Evolutionary conservation across 805 yeast species (phyloP).

Genomic region (Wickerhamomyces chambardii): DNA sequence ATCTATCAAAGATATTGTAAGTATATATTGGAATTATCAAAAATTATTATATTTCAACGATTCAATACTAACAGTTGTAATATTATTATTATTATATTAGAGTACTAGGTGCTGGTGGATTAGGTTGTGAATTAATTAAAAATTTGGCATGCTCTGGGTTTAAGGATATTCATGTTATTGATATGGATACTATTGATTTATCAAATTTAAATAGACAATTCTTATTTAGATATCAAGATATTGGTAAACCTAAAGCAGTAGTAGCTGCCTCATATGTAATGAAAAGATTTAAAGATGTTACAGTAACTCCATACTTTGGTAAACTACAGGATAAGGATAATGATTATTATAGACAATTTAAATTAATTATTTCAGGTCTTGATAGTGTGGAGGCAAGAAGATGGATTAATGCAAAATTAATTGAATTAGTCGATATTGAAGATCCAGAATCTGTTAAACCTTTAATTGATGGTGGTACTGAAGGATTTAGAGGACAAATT

Average conservation of each 20-base stretch:
- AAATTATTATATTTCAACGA: no score
- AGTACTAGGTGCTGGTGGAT: conserved; percentile 91
- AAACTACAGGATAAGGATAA: conserved; percentile 56
- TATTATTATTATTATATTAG: conserved; percentile 2
- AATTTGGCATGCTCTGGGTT: conserved; percentile 66
- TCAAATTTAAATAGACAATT: conserved; percentile 91
- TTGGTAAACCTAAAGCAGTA: conserved; percentile 72
- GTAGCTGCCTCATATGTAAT: conserved; percentile 64
- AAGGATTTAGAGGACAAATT: conserved; percentile 88
- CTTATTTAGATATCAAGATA: conserved; percentile 70
- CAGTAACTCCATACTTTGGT: conserved; percentile 50
- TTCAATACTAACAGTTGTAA: conserved; percentile 1
- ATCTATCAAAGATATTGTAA: conserved; percentile 22
- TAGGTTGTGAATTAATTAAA: conserved; percentile 86
- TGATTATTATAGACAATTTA: conserved; percentile 59
- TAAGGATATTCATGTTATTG: conserved; percentile 77
- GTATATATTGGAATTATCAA: conserved; percentile 2
- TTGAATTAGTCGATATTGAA: conserved; percentile 49
- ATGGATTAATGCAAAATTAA: conserved; percentile 72
- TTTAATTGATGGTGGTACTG: conserved; percentile 91
- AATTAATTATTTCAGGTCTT: conserved; percentile 74
- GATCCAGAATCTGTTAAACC: conserved; percentile 45
- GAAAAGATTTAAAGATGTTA: conserved; percentile 32
- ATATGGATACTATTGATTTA: conserved; percentile 87
- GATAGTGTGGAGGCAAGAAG: conserved; percentile 88